These are phyloP conservation scores for Russula olivacea DNA, from an alignment of 768 basidiomycete genomes.

Conservation along the genomic window DNA sequence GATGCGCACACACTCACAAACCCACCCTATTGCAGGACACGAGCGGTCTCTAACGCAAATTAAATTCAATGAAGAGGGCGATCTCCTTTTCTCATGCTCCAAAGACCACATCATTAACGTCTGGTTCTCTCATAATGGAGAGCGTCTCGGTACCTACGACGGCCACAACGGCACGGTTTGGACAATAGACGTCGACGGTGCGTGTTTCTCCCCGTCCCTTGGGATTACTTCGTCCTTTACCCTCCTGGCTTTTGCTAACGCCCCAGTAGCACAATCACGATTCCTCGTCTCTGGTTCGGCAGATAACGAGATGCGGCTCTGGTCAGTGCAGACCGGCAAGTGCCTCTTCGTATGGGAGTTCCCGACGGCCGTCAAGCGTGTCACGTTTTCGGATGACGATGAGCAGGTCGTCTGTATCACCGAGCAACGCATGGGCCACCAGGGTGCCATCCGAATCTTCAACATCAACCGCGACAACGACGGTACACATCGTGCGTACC, in stretches of 20 bases:
- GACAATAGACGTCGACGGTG: constrained; percentile 95
- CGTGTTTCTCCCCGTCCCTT: constrained; percentile 30
- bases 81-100: constrained; percentile 90
- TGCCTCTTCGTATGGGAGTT: constrained; percentile 96
- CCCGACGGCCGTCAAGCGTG: constrained; percentile 95
- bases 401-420: constrained; percentile 86
- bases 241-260: neutral
- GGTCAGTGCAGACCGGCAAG: constrained; percentile 86
- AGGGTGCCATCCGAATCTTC: constrained; percentile 89
- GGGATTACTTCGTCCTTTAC: neutral
- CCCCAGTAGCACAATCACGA: constrained; percentile 61
- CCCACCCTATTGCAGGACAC: constrained; percentile 62
- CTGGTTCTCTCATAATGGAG: constrained; percentile 97
- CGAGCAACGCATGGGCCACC: constrained; percentile 93
- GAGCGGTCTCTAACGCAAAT: constrained; percentile 96
- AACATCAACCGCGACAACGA: constrained; percentile 79
- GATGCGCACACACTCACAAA: neutral
- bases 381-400: constrained; percentile 84
- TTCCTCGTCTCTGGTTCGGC: constrained; percentile 90
- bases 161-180: constrained; percentile 96
- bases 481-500: constrained; percentile 66
- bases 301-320: constrained; percentile 88
- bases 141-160: constrained; percentile 92
- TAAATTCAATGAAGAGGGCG: constrained; percentile 95
- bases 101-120: constrained; percentile 96